A percentile compares a stretch with the other conserved stretches of the same genome.
phyloP scores from a whole-genome alignment of 2,329 filamentous ascomycete genomes.

The Tympanopsis confertula region DNA sequence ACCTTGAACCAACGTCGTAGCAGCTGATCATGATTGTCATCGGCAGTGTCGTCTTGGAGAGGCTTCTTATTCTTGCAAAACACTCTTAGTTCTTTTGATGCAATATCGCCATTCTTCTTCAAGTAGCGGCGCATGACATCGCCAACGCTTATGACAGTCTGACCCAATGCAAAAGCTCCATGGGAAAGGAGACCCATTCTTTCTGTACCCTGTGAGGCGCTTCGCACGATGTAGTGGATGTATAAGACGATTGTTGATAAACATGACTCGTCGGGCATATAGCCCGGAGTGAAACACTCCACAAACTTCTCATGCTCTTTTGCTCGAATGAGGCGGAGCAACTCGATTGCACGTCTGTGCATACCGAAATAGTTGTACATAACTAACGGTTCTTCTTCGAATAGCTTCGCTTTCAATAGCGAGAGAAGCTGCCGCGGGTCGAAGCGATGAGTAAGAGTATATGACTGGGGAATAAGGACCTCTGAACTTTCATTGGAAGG shows the following conservation, averaged over 20 bases:
- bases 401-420: constrained; percentile 11
- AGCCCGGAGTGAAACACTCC: constrained; percentile 12
- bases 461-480: constrained; percentile 6
- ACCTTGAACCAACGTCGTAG: not conserved
- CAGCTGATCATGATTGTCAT: not conserved
- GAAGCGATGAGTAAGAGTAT: constrained; percentile 10
- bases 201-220: constrained; percentile 7
- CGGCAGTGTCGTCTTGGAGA: not conserved
- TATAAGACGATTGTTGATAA: constrained; percentile 12
- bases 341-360: constrained; percentile 13
- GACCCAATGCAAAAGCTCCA: constrained; percentile 6
- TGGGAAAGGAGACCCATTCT: constrained; percentile 5
- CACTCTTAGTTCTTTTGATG: constrained; percentile 12
- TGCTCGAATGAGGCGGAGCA: constrained; percentile 11
- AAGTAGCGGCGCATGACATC: constrained; percentile 14
- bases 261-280: constrained; percentile 13
- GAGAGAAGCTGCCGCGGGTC: constrained; percentile 11
- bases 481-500: constrained; percentile 2
- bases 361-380: constrained; percentile 17
- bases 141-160: constrained; percentile 11
- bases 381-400: constrained; percentile 13
- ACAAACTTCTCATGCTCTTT: constrained; percentile 15
- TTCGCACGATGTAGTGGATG: constrained; percentile 11
- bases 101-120: constrained; percentile 12
- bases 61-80: constrained; percentile 11